Evolutionary conservation across 768 basidiomycete genomes (phyloP), one percentile per base, ranked within the genome.

Genomic region (Leccinum broughii): DNA sequence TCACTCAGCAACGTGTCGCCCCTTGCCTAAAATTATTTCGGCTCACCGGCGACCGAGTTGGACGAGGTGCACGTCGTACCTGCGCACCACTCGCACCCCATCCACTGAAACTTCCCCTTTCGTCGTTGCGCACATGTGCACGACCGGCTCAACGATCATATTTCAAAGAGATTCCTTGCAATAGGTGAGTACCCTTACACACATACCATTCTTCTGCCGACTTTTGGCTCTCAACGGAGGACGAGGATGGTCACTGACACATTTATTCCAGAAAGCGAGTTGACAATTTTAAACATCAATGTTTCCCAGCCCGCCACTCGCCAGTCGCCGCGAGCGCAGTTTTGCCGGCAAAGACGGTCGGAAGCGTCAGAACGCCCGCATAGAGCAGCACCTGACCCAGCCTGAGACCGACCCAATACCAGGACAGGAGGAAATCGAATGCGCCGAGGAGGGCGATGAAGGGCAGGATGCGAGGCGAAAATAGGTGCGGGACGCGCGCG

Each of bases 371-470:
- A 24, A 86, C 72, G 10, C 80, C 80, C 3, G 87, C 90, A 66
- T 93, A 94, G 11, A 87, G 71, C 46, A 93, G 75, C 20, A 95
- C 92, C 63, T 94, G 85, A 2, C 89, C 89, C 14, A 97, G 81
- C 68, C 83, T 88, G 66, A 95, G 84, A 55, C 86, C 86, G 34
- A 94, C 80, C 94, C 94, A 97, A 72, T 97, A 97, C 79, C 85
- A 89, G 57, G 93, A 80, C 50, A 95, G 84, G n/a, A 95, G 83
- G 0, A 68, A 82, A 71, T 97, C 94, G 63, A 93, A 88, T 4
- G 88, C 87, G 8, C 81, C 85, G 4, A 97, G 85, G 22, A 85
- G 81, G 4, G 77, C 68, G 9, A 87, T 80, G 75, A 95, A 95
- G 10, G 91, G 84, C 14, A 91, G 55, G 64, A 93, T 84, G 65